Conservation (phyloP, 306 rosid species). For the Luffa aegyptiaca region DNA sequence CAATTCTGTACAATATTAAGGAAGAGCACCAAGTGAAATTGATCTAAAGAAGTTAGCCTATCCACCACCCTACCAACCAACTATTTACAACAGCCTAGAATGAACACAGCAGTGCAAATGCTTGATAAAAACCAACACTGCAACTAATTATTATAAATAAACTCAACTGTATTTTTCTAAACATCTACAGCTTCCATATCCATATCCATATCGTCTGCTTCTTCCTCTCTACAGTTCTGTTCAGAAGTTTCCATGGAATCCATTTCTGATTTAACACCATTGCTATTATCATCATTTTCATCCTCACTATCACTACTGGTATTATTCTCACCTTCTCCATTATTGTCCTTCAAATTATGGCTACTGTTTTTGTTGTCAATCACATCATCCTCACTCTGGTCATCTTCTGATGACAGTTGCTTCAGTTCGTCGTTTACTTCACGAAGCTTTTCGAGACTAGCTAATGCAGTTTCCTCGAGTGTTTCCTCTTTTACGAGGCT, state of each 20-base stretch:
- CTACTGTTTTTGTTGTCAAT: slow-evolving; percentile 16
- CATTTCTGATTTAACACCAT: slow-evolving; percentile 19
- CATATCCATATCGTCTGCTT: background rate
- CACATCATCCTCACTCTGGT: slow-evolving; percentile 23
- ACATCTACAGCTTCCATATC: background rate
- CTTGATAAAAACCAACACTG: background rate
- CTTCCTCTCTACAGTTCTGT: slow-evolving; percentile 15
- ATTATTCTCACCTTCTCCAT: slow-evolving; percentile 17
- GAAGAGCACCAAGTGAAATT: background rate
- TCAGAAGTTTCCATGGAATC: slow-evolving; percentile 27
- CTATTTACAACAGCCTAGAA: background rate
- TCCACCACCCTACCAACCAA: background rate
- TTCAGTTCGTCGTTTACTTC: slow-evolving; percentile 25
- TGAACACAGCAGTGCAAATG: background rate
- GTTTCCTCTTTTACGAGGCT: slow-evolving; percentile 28
- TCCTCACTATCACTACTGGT: slow-evolving; percentile 22
- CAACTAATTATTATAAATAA: background rate
- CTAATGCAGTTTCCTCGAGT: slow-evolving; percentile 11
- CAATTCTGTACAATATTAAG: background rate
- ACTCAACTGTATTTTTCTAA: slow-evolving; percentile 1
- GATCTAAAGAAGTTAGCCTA: background rate
- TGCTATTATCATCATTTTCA: slow-evolving; percentile 11
- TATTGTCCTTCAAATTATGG: slow-evolving; percentile 23
- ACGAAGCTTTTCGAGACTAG: slow-evolving; percentile 24
- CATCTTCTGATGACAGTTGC: slow-evolving; percentile 27